Conservation (phyloP, 257 asterid species). For the Capsicum pubescens region DNA sequence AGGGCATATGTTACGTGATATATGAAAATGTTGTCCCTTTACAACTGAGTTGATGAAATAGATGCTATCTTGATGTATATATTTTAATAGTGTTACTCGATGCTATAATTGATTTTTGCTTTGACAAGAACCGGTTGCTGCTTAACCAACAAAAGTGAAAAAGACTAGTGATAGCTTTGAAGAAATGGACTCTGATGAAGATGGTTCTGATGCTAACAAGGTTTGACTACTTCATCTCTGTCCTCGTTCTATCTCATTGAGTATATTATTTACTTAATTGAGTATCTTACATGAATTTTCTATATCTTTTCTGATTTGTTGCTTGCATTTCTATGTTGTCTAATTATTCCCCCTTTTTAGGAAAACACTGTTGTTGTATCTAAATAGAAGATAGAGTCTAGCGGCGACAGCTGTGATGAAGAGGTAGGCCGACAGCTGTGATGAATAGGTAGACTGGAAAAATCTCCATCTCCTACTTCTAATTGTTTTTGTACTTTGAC, state of each 20-base stretch:
- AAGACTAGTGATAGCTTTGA: constrained; percentile 30
- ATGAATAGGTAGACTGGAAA: too few relatives aligned
- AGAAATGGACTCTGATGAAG: constrained; percentile 26
- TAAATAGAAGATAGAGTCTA: neutral
- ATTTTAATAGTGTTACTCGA: neutral
- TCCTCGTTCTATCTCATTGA: neutral
- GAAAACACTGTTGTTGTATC: neutral
- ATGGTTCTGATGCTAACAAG: constrained; percentile 10
- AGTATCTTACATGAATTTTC: too few relatives aligned
- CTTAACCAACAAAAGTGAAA: constrained; percentile 29
- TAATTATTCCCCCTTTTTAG: neutral
- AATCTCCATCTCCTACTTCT: neutral
- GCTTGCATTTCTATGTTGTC: too few relatives aligned
- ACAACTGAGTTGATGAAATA: constrained; percentile 13
- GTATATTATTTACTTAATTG: too few relatives aligned
- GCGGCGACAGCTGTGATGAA: too few relatives aligned
- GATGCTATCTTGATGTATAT: neutral
- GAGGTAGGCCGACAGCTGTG: too few relatives aligned
- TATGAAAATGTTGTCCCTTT: neutral
- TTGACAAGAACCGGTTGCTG: constrained; percentile 25
- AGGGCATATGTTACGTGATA: neutral
- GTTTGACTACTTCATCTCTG: neutral
- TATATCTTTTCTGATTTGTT: neutral
- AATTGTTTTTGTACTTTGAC: too few relatives aligned
- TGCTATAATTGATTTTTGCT: neutral